Evolutionary conservation across 345 rosid genomes (phyloP).

Genomic region (Eucalyptus virginea): DNA sequence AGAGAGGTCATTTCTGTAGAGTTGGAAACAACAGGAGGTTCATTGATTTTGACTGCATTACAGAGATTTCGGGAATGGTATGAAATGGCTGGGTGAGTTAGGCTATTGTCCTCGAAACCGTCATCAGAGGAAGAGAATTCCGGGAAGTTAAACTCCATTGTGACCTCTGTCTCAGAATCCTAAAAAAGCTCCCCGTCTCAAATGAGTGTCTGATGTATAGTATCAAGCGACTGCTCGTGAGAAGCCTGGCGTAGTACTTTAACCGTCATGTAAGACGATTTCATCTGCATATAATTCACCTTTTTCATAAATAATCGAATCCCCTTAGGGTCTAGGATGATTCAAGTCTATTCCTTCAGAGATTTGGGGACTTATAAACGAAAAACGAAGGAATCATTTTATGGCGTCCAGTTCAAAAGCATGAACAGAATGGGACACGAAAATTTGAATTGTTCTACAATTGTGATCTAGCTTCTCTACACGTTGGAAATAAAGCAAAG

Average conservation of each 20-base stretch:
- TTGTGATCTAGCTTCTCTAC: neutral
- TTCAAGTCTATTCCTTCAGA: neutral
- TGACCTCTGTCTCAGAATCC: neutral
- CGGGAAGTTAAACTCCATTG: neutral
- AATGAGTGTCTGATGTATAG: neutral
- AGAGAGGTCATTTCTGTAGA: neutral
- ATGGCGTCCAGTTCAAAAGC: neutral
- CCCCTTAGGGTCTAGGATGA: neutral
- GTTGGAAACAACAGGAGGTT: neutral
- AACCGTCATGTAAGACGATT: neutral
- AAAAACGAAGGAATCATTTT: neutral
- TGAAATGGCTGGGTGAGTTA: neutral
- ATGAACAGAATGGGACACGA: neutral
- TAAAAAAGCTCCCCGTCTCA: neutral
- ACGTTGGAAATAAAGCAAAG: neutral
- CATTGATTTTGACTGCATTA: neutral
- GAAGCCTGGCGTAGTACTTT: neutral
- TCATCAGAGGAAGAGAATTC: neutral
- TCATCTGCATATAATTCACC: neutral
- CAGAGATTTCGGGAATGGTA: neutral
- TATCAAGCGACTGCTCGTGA: neutral
- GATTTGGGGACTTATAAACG: neutral
- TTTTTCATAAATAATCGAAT: neutral
- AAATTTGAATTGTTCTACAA: neutral
- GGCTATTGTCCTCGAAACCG: neutral